These are phyloP conservation scores for Diplocarpon mali DNA, from an alignment of 2,329 filamentous ascomycete genomes.

Conservation along the genomic window DNA sequence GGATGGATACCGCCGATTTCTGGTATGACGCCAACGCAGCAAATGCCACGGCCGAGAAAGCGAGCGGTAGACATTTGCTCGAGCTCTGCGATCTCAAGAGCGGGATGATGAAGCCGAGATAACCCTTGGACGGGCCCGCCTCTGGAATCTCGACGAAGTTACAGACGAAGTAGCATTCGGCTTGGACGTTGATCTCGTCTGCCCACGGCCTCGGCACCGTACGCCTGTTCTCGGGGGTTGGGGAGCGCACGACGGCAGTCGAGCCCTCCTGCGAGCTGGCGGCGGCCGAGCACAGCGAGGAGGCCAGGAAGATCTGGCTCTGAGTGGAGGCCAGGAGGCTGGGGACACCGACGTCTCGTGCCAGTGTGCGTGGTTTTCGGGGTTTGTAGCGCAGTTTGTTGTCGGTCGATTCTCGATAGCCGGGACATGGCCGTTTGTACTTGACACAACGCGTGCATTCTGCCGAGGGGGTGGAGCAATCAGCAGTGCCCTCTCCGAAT, in stretches of 20 bases:
- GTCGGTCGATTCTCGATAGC: conserved; percentile 41
- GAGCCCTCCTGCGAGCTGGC: too few species aligned
- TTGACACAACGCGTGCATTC: conserved; percentile 52
- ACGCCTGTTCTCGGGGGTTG: too few species aligned
- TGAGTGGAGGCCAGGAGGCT: too few species aligned
- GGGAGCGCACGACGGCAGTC: too few species aligned
- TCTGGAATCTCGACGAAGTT: conserved; percentile 47
- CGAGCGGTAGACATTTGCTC: conserved; percentile 8
- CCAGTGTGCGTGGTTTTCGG: too few species aligned
- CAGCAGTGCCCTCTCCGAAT: too few species aligned
- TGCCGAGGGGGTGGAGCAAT: conserved; percentile 18
- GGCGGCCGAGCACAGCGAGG: too few species aligned
- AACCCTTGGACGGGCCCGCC: conserved; percentile 41
- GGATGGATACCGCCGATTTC: conserved; percentile 26
- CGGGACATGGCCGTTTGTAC: conserved; percentile 48
- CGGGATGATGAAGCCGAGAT: conserved; percentile 47
- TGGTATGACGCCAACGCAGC: conserved; percentile 43
- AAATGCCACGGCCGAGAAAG: conserved; percentile 44
- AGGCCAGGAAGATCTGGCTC: too few species aligned
- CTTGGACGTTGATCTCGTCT: conserved; percentile 25
- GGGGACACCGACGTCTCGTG: too few species aligned
- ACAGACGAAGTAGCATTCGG: conserved; percentile 46
- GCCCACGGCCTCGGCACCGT: too few species aligned
- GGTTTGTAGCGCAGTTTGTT: conserved; percentile 28
- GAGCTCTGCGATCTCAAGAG: conserved; percentile 35